These are phyloP conservation scores for Metroxylon sagu DNA, from an alignment of 176 grass and related monocot species.

Conservation along the genomic window DNA sequence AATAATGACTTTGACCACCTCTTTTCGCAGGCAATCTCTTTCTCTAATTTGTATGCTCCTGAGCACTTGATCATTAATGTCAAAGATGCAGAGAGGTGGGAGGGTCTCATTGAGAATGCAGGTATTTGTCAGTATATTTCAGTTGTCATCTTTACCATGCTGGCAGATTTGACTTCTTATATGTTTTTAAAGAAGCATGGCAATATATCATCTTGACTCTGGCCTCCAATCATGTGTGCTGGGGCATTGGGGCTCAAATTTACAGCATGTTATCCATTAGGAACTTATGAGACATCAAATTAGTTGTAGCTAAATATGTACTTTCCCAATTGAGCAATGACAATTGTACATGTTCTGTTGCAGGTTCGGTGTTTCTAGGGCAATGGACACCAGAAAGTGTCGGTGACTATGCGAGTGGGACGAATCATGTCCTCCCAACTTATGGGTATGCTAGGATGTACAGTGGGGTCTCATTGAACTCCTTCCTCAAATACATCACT, in stretches of 20 bases:
- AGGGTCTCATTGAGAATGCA: slow-evolving; percentile 75
- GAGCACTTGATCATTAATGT: slow-evolving; percentile 96
- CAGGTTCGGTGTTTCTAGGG: slow-evolving; percentile 91
- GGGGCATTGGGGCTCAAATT: too few relatives aligned
- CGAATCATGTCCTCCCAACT: slow-evolving; percentile 88
- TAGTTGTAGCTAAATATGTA: too few relatives aligned
- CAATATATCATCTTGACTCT: too few relatives aligned
- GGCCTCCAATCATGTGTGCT: too few relatives aligned
- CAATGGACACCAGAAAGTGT: slow-evolving; percentile 88
- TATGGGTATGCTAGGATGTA: slow-evolving; percentile 97
- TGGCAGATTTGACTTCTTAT: too few relatives aligned
- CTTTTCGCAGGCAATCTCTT: slow-evolving; percentile 54
- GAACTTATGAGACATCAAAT: too few relatives aligned
- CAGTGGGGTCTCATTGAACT: slow-evolving; percentile 78
- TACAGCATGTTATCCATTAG: too few relatives aligned
- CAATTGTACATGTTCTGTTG: neutral
- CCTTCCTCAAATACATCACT: slow-evolving; percentile 92
- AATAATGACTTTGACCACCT: slow-evolving; percentile 6
- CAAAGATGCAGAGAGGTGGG: slow-evolving; percentile 76
- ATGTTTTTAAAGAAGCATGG: too few relatives aligned
- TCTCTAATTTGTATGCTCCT: slow-evolving; percentile 94
- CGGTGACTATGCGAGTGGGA: slow-evolving; percentile 81
- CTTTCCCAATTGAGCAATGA: too few relatives aligned
- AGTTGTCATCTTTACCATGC: too few relatives aligned
- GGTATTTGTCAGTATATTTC: slow-evolving; percentile 19